Evolutionary conservation across 2,329 filamentous ascomycete species (phyloP).

Genomic region (Verticillium longisporum): DNA sequence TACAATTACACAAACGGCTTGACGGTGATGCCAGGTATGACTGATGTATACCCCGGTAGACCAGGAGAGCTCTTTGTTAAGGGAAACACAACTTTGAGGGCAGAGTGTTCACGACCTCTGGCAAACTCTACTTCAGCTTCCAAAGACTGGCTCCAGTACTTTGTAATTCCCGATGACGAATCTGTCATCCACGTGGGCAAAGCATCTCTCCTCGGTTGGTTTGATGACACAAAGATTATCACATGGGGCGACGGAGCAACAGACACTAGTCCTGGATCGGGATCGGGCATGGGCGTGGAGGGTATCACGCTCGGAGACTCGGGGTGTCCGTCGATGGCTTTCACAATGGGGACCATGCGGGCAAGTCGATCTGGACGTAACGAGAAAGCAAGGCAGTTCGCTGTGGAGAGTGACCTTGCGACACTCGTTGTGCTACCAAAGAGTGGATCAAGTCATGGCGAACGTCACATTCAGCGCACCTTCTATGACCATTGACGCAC

Average conservation of each 20-base stretch:
- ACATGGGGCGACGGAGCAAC: slow-evolving; percentile 14
- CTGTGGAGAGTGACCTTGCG: slow-evolving; percentile 13
- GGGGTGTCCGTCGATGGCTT: slow-evolving; percentile 2
- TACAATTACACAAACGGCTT: neutral
- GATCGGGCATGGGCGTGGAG: neutral
- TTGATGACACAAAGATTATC: neutral
- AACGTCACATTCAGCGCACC: slow-evolving; percentile 15
- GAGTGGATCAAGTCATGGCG: slow-evolving; percentile 13
- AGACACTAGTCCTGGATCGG: slow-evolving; percentile 5
- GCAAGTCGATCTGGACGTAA: slow-evolving; percentile 2
- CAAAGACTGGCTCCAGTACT: slow-evolving; percentile 14
- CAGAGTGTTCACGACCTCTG: neutral
- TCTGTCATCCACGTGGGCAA: slow-evolving; percentile 13
- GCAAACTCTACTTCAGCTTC: neutral
- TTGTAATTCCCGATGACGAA: slow-evolving; percentile 10
- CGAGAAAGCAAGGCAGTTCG: slow-evolving; percentile 5
- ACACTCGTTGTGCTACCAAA: slow-evolving; percentile 17
- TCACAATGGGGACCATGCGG: slow-evolving; percentile 2
- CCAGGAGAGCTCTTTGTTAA: slow-evolving; percentile 7
- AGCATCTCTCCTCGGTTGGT: slow-evolving; percentile 14
- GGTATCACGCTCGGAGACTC: neutral
- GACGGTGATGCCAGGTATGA: slow-evolving; percentile 2
- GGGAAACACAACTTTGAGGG: slow-evolving; percentile 13
- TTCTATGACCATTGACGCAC: slow-evolving; percentile 9
- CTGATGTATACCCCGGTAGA: neutral